Percentiles rank a stretch among this genome's conserved stretches.
Evolutionary conservation across 129 eudicot species (phyloP).

Genomic region (Flaveria ramosissima): DNA sequence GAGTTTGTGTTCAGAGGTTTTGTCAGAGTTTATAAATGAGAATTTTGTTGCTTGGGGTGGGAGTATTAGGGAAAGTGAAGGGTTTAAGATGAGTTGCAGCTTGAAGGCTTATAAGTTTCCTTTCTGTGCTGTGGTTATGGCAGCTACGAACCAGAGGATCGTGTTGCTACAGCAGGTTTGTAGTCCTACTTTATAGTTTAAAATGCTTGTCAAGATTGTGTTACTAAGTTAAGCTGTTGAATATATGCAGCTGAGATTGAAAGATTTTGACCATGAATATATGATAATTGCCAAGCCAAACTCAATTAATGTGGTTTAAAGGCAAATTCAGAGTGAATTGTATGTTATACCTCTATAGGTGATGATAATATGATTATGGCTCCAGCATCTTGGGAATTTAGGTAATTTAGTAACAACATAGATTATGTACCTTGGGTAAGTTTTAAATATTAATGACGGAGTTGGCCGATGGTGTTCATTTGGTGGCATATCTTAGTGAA

Average conservation of each 20-base stretch:
- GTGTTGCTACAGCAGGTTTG: conserved; percentile 78
- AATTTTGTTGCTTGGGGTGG: conserved; percentile 93
- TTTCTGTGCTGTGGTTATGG: conserved; percentile 90
- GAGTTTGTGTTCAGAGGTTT: conserved; percentile 60
- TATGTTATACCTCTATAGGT: neutral
- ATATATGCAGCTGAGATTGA: neutral
- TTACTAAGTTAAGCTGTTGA: neutral
- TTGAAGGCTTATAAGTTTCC: conserved; percentile 88
- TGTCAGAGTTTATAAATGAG: conserved; percentile 69
- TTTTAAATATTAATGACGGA: neutral
- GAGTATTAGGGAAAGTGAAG: conserved; percentile 72
- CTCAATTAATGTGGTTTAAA: neutral
- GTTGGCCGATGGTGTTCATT: neutral
- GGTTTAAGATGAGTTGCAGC: conserved; percentile 90
- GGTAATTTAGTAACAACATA: no score
- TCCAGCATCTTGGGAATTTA: no score
- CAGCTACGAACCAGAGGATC: conserved; percentile 80
- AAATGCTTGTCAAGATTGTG: neutral
- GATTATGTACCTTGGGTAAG: neutral
- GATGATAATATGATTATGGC: no score
- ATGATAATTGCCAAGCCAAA: neutral
- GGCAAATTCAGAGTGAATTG: neutral
- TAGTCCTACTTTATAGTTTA: neutral
- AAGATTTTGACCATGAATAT: neutral
- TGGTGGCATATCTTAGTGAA: neutral